Evolutionary conservation across 2,329 filamentous ascomycete species (phyloP).

Genomic region (Hymenoscyphus scutula): DNA sequence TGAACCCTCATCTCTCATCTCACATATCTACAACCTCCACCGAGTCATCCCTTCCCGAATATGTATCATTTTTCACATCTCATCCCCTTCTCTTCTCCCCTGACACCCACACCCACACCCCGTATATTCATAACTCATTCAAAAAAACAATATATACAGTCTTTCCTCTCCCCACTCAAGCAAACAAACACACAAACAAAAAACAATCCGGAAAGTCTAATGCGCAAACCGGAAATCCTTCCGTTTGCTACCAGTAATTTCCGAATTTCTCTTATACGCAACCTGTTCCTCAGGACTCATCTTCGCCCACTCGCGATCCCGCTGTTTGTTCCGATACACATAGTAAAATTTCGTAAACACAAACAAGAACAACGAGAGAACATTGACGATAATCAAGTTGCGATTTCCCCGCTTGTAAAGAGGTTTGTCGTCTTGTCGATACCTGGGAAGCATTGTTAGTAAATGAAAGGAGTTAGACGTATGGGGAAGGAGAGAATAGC

Average conservation of each 20-base stretch:
- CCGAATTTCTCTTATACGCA: conserved; percentile 39
- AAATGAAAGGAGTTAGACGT: no score
- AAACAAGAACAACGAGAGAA: conserved; percentile 48
- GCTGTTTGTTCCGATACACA: conserved; percentile 42
- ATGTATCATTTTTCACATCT: no score
- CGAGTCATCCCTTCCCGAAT: no score
- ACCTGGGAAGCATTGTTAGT: no score
- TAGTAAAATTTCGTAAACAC: conserved; percentile 50
- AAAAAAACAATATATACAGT: background rate
- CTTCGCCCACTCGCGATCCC: conserved; percentile 43
- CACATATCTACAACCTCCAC: no score
- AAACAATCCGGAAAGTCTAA: conserved; percentile 25
- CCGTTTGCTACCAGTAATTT: conserved; percentile 40
- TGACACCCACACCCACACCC: no score
- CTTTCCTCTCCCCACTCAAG: background rate
- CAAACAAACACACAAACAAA: background rate
- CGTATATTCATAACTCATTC: no score
- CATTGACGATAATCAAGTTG: conserved; percentile 51
- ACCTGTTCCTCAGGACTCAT: conserved; percentile 43
- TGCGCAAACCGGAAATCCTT: conserved; percentile 41
- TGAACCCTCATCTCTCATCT: no score
- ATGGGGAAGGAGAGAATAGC: no score
- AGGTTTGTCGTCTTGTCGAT: conserved; percentile 50
- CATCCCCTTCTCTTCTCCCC: no score
- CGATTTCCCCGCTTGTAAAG: conserved; percentile 57